Evolutionary conservation across 495 filamentous ascomycete species (phyloP).

Genomic region (Penicillium pancosmium): DNA sequence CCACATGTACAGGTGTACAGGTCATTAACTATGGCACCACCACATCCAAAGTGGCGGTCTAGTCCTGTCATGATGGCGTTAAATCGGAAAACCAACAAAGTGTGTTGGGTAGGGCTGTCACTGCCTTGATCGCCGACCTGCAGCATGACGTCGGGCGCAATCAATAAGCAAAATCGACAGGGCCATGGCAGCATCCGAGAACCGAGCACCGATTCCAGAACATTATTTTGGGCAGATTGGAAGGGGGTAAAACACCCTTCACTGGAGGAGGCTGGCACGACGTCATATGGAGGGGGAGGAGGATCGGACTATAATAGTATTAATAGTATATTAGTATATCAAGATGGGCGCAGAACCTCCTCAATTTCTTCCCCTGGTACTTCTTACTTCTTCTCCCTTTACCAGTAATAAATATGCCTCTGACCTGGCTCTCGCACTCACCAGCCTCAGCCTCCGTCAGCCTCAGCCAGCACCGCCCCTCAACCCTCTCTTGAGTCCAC

Average conservation of each 20-base stretch:
- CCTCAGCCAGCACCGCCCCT: neutral
- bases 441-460: slow-evolving; percentile 6
- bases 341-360: neutral
- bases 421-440: neutral
- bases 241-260: neutral
- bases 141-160: slow-evolving; percentile 26
- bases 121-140: slow-evolving; percentile 18
- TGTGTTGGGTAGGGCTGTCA: slow-evolving; percentile 14
- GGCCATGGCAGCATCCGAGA: neutral
- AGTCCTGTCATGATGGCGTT: neutral
- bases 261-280: neutral
- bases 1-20: neutral
- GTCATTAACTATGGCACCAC: neutral
- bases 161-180: slow-evolving; percentile 1
- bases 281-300: neutral
- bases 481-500: neutral
- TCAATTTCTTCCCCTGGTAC: neutral
- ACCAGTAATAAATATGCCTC: neutral
- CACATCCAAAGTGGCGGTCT: neutral
- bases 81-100: neutral
- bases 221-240: neutral
- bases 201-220: neutral
- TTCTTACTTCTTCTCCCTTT: neutral
- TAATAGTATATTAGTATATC: neutral
- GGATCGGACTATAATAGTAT: neutral